These are phyloP conservation scores for Phytophthora fragariaefolia DNA, from an alignment of 352 stramenopile species.

Conservation along the genomic window DNA sequence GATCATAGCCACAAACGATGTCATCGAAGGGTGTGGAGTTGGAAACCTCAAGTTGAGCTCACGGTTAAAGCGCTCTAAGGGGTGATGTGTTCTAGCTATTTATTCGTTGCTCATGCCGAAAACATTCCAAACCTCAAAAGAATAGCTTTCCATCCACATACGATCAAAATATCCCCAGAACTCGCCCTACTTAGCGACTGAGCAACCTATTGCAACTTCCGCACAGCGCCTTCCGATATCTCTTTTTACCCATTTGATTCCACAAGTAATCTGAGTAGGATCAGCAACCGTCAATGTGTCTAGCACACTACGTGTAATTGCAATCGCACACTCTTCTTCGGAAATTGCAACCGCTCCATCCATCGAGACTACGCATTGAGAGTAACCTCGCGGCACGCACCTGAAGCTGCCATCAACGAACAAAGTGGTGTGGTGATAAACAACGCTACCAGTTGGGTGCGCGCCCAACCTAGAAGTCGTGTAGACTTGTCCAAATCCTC, in stretches of 20 bases:
- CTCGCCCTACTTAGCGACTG: neutral
- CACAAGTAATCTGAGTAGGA: neutral
- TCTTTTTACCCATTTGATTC: slow-evolving; percentile 5
- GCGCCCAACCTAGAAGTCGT: slow-evolving; percentile 25
- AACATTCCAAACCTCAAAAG: neutral
- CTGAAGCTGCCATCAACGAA: slow-evolving; percentile 24
- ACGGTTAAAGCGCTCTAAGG: neutral
- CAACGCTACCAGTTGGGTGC: slow-evolving; percentile 18
- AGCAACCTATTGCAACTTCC: neutral
- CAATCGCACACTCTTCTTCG: slow-evolving; percentile 7
- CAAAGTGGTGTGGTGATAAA: slow-evolving; percentile 20
- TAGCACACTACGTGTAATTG: neutral
- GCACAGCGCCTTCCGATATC: slow-evolving; percentile 7
- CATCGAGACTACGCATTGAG: slow-evolving; percentile 1
- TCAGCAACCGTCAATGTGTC: slow-evolving; percentile 14
- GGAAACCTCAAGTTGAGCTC: neutral
- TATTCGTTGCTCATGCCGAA: neutral
- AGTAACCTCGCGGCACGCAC: neutral
- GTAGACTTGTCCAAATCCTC: neutral
- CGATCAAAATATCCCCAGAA: slow-evolving; percentile 10
- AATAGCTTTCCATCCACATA: neutral
- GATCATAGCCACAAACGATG: neutral
- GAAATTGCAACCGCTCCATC: slow-evolving; percentile 9
- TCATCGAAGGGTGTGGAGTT: neutral
- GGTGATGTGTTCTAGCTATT: neutral